A percentile compares a stretch with the other conserved stretches of the same genome.
Conservation (phyloP, 768 basidiomycete genomes). For the Psilocybe azurescens region DNA sequence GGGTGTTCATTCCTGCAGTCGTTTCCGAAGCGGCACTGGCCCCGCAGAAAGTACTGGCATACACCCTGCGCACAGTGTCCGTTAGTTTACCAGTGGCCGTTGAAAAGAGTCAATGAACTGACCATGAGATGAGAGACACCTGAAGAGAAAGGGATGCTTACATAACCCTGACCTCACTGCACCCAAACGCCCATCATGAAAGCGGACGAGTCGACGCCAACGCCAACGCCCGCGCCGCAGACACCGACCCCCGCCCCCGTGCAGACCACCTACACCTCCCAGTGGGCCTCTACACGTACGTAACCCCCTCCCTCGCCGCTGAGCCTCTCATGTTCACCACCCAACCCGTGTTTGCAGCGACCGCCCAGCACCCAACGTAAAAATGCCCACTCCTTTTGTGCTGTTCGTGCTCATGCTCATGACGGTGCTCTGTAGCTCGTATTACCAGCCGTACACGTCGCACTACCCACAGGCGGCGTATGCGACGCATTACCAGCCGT, state of each 20-base stretch:
- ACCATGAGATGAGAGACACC: neutral
- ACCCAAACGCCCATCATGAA: slow-evolving; percentile 5
- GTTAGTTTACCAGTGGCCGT: too few species aligned
- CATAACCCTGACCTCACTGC: neutral
- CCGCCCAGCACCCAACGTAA: slow-evolving; percentile 47
- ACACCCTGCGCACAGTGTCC: slow-evolving; percentile 42
- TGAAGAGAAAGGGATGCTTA: too few species aligned
- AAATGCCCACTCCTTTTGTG: too few species aligned
- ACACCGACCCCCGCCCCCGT: slow-evolving; percentile 22
- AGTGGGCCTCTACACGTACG: slow-evolving; percentile 40
- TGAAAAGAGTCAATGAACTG: neutral
- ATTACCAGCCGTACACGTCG: slow-evolving; percentile 50
- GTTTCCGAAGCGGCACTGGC: slow-evolving; percentile 68
- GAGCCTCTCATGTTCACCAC: slow-evolving; percentile 18
- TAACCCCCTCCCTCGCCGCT: neutral
- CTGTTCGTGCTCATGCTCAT: too few species aligned
- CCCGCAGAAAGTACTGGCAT: slow-evolving; percentile 68
- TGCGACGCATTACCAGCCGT: slow-evolving; percentile 50
- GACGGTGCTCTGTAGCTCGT: slow-evolving; percentile 33
- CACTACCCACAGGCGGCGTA: slow-evolving; percentile 52
- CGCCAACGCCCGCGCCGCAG: slow-evolving; percentile 14
- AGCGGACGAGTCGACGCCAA: slow-evolving; percentile 16
- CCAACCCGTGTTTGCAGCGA: slow-evolving; percentile 44
- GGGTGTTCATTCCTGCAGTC: slow-evolving; percentile 74
- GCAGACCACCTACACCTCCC: slow-evolving; percentile 31